phyloP scores from a whole-genome alignment of 1,284 basidiomycete species.

The Ganoderma lingzhi region DNA sequence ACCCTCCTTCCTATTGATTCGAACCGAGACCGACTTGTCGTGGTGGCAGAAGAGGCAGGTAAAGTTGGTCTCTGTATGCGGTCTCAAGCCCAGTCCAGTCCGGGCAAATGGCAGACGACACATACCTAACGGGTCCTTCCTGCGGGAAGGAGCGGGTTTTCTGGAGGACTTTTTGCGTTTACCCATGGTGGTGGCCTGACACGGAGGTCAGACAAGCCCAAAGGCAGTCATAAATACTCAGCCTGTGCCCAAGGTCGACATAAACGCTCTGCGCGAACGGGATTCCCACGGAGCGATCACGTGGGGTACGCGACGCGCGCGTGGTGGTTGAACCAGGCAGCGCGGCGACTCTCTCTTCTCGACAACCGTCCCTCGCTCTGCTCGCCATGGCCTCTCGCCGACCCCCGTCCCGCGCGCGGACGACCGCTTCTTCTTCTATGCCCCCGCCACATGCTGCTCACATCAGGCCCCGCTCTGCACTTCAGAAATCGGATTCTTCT shows the following conservation, averaged over 20 bases:
- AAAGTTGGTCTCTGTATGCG: slow-evolving; percentile 71
- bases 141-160: slow-evolving; percentile 65
- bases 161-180: slow-evolving; percentile 89
- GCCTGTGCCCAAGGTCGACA: not conserved
- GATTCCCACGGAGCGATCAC: slow-evolving; percentile 36
- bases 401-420: slow-evolving; percentile 48
- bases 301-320: slow-evolving; percentile 38
- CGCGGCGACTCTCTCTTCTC: slow-evolving; percentile 9
- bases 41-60: slow-evolving; percentile 93
- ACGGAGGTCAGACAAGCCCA: not conserved
- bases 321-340: slow-evolving; percentile 24
- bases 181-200: slow-evolving; percentile 59
- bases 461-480: slow-evolving; percentile 40
- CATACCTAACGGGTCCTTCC: slow-evolving; percentile 76
- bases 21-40: slow-evolving; percentile 87
- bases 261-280: not conserved
- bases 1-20: slow-evolving; percentile 86
- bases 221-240: not conserved
- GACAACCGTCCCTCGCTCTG: slow-evolving; percentile 15
- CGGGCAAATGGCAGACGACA: slow-evolving; percentile 7
- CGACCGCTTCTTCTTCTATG: slow-evolving; percentile 41
- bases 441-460: slow-evolving; percentile 40
- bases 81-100: not conserved
- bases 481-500: slow-evolving; percentile 42
- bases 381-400: slow-evolving; percentile 60